Base-by-base conservation (phyloP, 148 eudicot species). In the Camellia japonica region DNA sequence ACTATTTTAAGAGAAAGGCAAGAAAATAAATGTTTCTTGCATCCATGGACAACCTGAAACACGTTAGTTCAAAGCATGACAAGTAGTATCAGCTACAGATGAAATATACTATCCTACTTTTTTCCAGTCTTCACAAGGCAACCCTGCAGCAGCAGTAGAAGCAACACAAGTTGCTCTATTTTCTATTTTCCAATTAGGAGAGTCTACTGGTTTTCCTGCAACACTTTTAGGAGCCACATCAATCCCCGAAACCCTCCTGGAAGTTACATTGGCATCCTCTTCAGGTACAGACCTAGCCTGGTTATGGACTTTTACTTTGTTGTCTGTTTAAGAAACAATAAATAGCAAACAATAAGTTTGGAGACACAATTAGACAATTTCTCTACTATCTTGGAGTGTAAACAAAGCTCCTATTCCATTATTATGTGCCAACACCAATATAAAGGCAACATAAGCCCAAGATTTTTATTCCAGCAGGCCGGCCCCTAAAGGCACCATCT, bases 51-150 rank as follows among this genome's bases (percentile, higher is more conserved):
- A 76, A 16, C 43, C 2, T 0, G 43, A 75, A 43, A 42, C 55
- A 43, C 38, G 46, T 11, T 43, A n/a, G 4, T 19, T 19, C 5
- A 62, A 62, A 76, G 47, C 42, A 60, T n/a, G 38, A 59, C 30
- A 61, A 73, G 49, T 41, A 60, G 52, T 6, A 19, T 38, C 78
- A 75, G 61, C 23, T 11, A 61, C 9, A 43, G 49, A 59, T 59
- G 64, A 74, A 58, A 43, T 41, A 42, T 62, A 52, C 14, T n/a
- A 42, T 75, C 78, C 64, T 43, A 61, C 55, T 49, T 62, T 42
- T 12, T 61, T 20, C 67, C n/a, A 55, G 42, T 30, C 78, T 75
- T 75, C 67, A 61, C n/a, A 61, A 61, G 78, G 55, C 68, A 61
- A 20, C 78, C 58, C 78, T 61, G 19, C 59, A 46, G 8, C 69